Evolutionary conservation across 2,329 filamentous ascomycete genomes (phyloP).

Genomic region (Phoma sp.): DNA sequence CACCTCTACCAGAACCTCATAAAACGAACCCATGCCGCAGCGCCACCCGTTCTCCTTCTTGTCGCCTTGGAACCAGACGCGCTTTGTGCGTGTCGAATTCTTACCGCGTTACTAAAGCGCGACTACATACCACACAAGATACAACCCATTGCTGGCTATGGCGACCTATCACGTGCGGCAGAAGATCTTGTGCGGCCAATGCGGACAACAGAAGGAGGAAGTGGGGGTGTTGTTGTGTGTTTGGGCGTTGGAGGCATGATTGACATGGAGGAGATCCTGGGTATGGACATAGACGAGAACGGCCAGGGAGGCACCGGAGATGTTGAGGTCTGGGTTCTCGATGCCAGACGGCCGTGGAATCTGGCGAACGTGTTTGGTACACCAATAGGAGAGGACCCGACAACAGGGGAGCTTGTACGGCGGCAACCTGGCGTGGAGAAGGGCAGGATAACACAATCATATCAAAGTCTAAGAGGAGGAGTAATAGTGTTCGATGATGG

Average conservation of each 20-base stretch:
- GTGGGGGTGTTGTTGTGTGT: slow-evolving; percentile 88
- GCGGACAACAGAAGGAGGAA: slow-evolving; percentile 84
- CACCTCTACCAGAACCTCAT: slow-evolving; percentile 92
- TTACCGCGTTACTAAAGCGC: slow-evolving; percentile 91
- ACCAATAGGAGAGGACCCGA: slow-evolving; percentile 50
- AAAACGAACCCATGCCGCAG: slow-evolving; percentile 84
- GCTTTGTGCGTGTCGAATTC: slow-evolving; percentile 91
- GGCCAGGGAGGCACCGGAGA: slow-evolving; percentile 71
- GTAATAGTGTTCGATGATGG: slow-evolving; percentile 96
- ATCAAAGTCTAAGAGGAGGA: slow-evolving; percentile 81
- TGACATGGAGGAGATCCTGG: slow-evolving; percentile 81
- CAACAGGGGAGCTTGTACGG: slow-evolving; percentile 57
- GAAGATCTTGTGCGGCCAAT: slow-evolving; percentile 82
- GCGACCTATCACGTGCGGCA: slow-evolving; percentile 82
- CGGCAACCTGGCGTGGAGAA: slow-evolving; percentile 72
- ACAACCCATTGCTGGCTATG: slow-evolving; percentile 91
- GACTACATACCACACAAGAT: slow-evolving; percentile 99
- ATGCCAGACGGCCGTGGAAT: slow-evolving; percentile 93
- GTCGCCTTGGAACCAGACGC: slow-evolving; percentile 95
- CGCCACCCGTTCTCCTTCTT: slow-evolving; percentile 88
- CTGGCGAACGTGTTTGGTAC: slow-evolving; percentile 91
- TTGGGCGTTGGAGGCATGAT: slow-evolving; percentile 92
- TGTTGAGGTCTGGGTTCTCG: slow-evolving; percentile 95
- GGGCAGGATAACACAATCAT: slow-evolving; percentile 74
- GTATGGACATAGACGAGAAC: slow-evolving; percentile 74